Evolutionary conservation across 2,329 filamentous ascomycete species (phyloP).

Genomic region (Talaromyces sp.): DNA sequence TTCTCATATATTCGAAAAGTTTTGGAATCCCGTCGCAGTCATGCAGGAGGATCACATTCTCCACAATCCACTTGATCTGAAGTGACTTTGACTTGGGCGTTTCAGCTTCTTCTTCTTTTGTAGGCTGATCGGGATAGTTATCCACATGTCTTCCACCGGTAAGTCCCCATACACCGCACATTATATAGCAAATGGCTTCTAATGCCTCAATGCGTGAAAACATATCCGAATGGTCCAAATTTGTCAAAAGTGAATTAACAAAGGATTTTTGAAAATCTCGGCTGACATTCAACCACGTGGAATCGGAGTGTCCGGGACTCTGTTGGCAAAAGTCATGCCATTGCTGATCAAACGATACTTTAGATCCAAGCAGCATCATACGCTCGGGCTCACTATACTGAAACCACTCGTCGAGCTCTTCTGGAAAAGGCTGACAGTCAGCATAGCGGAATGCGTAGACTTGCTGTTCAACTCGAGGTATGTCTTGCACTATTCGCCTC

Average conservation of each 20-base stretch:
- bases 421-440: conserved; percentile 67
- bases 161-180: conserved; percentile 65
- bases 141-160: conserved; percentile 50
- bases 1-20: conserved; percentile 33
- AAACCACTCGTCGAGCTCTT: conserved; percentile 98
- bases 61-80: conserved; percentile 44
- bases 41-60: conserved; percentile 33
- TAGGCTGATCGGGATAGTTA: conserved; percentile 25
- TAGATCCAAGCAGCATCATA: conserved; percentile 68
- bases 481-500: conserved; percentile 66
- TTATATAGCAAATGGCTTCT: conserved; percentile 46
- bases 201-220: conserved; percentile 40
- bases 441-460: conserved; percentile 83
- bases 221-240: conserved; percentile 34
- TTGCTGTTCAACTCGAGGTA: conserved; percentile 62
- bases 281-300: conserved; percentile 63
- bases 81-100: conserved; percentile 43
- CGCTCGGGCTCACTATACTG: conserved; percentile 84
- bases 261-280: conserved; percentile 45
- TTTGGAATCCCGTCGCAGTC: conserved; percentile 29
- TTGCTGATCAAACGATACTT: conserved; percentile 69
- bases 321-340: conserved; percentile 56
- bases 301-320: conserved; percentile 26
- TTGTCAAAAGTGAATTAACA: conserved; percentile 31
- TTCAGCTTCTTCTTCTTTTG: conserved; percentile 33